Evolutionary conservation across 345 rosid genomes (phyloP).

Genomic region (Pistacia atlantica): DNA sequence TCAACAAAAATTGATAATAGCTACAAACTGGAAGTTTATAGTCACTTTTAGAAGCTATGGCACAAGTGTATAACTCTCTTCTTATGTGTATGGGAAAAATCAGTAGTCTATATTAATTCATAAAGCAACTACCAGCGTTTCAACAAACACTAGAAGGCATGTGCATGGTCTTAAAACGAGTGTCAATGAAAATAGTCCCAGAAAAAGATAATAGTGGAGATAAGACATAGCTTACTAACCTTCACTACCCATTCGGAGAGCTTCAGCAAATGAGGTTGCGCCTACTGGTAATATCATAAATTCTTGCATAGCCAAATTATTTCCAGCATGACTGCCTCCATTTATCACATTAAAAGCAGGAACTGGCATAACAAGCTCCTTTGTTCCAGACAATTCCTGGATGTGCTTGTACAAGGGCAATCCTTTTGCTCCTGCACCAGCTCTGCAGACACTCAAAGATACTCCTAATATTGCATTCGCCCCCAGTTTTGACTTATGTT

Average conservation of each 20-base stretch:
- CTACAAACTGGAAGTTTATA: background rate
- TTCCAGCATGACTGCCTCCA: conserved; percentile 98
- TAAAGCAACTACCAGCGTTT: background rate
- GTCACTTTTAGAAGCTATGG: background rate
- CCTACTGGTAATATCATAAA: conserved; percentile 97
- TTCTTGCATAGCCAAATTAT: conserved; percentile 98
- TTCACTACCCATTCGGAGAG: conserved; percentile 95
- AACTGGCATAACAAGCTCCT: conserved; percentile 97
- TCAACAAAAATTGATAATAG: background rate
- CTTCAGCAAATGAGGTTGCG: conserved; percentile 83
- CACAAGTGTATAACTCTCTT: background rate
- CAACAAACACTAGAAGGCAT: background rate
- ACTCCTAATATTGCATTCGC: conserved; percentile 96
- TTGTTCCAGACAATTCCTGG: conserved; percentile 82
- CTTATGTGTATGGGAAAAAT: background rate
- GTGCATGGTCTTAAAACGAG: background rate
- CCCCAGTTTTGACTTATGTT: conserved; percentile 84
- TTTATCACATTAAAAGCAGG: conserved; percentile 97
- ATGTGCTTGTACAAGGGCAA: conserved; percentile 89
- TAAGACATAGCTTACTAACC: conserved; percentile 45
- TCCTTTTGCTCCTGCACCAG: conserved; percentile 96
- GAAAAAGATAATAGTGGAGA: background rate
- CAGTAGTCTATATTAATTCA: background rate
- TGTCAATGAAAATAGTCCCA: conserved; percentile 7
- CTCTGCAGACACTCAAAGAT: conserved; percentile 90